Conservation (phyloP, 2,329 filamentous ascomycete species). For the Arthrobotrys entomopaga region DNA sequence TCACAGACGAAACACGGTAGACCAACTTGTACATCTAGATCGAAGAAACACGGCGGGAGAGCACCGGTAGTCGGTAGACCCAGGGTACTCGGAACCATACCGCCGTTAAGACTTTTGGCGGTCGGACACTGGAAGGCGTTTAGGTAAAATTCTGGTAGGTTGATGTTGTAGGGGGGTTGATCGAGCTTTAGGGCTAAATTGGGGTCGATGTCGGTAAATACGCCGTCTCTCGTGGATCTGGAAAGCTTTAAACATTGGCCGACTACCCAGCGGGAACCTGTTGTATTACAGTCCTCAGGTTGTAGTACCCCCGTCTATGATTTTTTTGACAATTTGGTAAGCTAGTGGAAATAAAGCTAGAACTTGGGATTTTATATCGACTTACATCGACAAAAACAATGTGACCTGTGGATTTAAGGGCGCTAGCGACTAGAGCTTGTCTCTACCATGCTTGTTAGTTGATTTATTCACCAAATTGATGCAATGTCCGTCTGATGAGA, state of each 20-base stretch:
- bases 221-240: background rate
- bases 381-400: constrained; percentile 27
- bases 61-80: constrained; percentile 9
- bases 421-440: constrained; percentile 21
- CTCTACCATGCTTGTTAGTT: constrained; percentile 15
- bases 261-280: constrained; percentile 32
- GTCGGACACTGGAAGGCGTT: constrained; percentile 19
- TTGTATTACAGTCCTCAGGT: constrained; percentile 23
- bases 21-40: constrained; percentile 4
- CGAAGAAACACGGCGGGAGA: constrained; percentile 30
- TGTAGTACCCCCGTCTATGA: constrained; percentile 1
- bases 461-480: background rate
- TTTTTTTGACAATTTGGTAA: background rate
- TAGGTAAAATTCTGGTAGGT: constrained; percentile 19
- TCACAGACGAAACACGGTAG: too few relatives aligned
- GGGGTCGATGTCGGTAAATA: constrained; percentile 13
- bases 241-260: constrained; percentile 24
- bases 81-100: background rate
- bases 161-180: constrained; percentile 8
- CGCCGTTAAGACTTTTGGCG: background rate
- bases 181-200: constrained; percentile 21
- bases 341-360: background rate
- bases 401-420: constrained; percentile 13
- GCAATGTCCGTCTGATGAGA: too few relatives aligned
- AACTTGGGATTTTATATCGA: background rate